These are phyloP conservation scores for Phytophthora parvispora DNA, from an alignment of 352 stramenopile genomes.

Conservation along the genomic window DNA sequence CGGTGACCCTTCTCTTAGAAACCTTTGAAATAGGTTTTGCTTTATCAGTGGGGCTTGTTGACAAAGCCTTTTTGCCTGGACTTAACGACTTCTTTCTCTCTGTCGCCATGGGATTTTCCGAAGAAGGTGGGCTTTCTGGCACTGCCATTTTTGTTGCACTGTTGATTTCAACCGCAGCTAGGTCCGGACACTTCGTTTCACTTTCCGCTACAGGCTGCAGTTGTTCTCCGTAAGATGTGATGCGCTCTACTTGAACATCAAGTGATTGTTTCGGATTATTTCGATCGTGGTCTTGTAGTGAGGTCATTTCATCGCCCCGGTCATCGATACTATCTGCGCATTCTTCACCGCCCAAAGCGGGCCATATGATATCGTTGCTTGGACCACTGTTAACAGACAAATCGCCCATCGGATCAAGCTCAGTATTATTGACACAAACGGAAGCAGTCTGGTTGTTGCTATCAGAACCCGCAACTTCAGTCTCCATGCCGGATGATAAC, in stretches of 20 bases:
- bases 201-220: neutral
- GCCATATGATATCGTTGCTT: no score
- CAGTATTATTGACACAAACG: no score
- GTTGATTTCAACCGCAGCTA: neutral
- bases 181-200: neutral
- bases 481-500: no score
- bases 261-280: no score
- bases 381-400: no score
- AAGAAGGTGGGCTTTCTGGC: neutral
- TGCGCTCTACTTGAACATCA: no score
- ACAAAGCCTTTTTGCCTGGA: slow-evolving; percentile 6
- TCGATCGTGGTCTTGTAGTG: neutral
- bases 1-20: slow-evolving; percentile 17
- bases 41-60: neutral
- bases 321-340: no score
- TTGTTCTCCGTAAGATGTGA: neutral
- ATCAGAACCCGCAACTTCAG: no score
- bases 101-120: neutral
- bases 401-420: no score
- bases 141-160: neutral
- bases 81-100: slow-evolving; percentile 24
- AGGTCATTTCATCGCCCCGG: no score
- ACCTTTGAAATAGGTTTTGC: slow-evolving; percentile 6
- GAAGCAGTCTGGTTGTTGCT: no score
- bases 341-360: no score